Evolutionary conservation across 1,284 basidiomycete genomes (phyloP), one percentile per base, ranked within the genome.

Genomic region (Microbotryum silenes-acaulis): DNA sequence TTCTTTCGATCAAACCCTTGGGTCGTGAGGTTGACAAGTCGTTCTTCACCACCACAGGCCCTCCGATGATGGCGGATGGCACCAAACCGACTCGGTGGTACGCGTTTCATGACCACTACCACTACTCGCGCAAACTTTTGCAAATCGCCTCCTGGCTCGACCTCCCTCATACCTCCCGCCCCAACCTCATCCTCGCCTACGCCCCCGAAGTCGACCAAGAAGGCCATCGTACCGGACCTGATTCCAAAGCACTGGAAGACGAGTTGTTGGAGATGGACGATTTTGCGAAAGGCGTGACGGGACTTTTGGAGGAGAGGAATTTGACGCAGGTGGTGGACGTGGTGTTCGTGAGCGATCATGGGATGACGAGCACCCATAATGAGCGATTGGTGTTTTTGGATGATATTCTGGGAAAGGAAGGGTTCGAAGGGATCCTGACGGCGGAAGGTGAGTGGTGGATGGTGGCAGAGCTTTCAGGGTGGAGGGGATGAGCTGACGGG

Each of bases 301-400:
- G 76, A 3, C 79, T 81, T 2, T 76, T 94, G 37, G 80, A 80
- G 33, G 76, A 78, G n/a, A 82, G 91, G 3, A 89, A 91, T 71
- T 78, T 93, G 37, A 83, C 82, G 1, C 81, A 87, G 45, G 86
- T 94, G 31, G 86, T 93, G 33, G 89, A 96, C 73, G 79, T 96
- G 31, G 81, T 94, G 29, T 90, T 93, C 70, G 89, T 96, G 56
- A 88, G 86, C 62, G 92, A 96, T 75, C 91, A 96, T 72, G 92
- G 91, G 4, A 94, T 96, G 91, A 60, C 53, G 2, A 57, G 57
- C 68, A 93, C 90, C 9, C 85, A 83, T 64, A 81, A 88, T 67
- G 83, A 85, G 0, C 81, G 86, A 54, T 79, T 85, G 57, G 78
- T 94, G 45, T 91, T 86, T 74, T 79, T 96, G 56, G 91, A 96